Percentiles rank a stretch among this genome's conserved stretches.
phyloP scores from a whole-genome alignment of 2,329 filamentous ascomycete species.

The Lizonia empirigonia region DNA sequence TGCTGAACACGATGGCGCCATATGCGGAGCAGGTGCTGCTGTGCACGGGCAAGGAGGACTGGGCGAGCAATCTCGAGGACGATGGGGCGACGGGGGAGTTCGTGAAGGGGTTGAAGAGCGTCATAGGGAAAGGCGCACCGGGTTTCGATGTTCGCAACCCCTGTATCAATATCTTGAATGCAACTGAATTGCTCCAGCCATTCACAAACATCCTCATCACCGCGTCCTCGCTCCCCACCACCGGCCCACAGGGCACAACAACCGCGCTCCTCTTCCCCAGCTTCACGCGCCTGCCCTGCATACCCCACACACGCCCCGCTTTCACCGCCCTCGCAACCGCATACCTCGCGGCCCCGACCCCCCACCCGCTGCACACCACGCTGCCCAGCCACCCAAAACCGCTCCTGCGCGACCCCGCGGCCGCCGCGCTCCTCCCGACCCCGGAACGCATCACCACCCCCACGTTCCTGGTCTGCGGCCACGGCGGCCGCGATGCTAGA shows the following conservation, averaged over 20 bases:
- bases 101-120: constrained; percentile 71
- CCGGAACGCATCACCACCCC: constrained; percentile 53
- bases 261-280: constrained; percentile 73
- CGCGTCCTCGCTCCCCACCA: constrained; percentile 73
- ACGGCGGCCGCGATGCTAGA: constrained; percentile 78
- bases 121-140: constrained; percentile 51
- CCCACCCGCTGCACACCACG: constrained; percentile 65
- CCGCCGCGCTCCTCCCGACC: constrained; percentile 56
- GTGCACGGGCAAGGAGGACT: constrained; percentile 79
- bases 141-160: constrained; percentile 54
- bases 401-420: constrained; percentile 55
- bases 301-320: constrained; percentile 67
- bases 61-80: constrained; percentile 83
- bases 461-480: constrained; percentile 82
- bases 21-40: constrained; percentile 85
- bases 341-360: constrained; percentile 66
- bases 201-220: constrained; percentile 81
- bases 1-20: constrained; percentile 77
- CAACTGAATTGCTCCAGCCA: too few species aligned
- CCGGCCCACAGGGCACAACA: constrained; percentile 31
- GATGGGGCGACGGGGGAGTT: constrained; percentile 63
- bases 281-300: constrained; percentile 78
- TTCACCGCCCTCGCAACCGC: constrained; percentile 64
- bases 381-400: constrained; percentile 60
- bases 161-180: too few species aligned